Base-by-base conservation (phyloP, 2,329 filamentous ascomycete species). In the Emmonsia crescens region DNA sequence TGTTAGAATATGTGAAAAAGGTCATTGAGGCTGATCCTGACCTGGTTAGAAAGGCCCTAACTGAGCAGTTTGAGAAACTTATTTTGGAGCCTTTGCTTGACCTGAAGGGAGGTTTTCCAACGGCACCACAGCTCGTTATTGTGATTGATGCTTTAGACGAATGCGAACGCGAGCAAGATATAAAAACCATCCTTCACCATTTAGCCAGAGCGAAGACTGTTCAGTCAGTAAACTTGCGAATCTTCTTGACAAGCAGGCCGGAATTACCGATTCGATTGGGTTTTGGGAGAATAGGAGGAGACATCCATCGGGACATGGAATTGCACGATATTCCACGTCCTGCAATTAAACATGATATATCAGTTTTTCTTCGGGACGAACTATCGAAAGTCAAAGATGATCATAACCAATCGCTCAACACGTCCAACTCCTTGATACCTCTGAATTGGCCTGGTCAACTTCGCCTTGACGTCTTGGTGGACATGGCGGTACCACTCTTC, bases 71-170 rank as follows among this genome's bases (percentile, higher is more conserved):
- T 61, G 48, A 67, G 2, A 65, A 68, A 57, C 63, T 72, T 33
- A 56, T 71, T 31, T 58, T 67, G 27, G 55, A 65, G 24, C 68
- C 68, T 16, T 61, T 72, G 42, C 24, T 52, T 3, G 21, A 14
- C 10, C 56, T 63, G 29, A 59, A 44, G 33, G 51, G n/a, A 12
- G 59, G 19, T 51, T 29, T 49, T 3, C 2, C 14, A 4, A n/a
- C 21, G 21, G 51, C 33, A 58, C 33, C 31, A 24, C 27, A 21
- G 21, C 24, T 62, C 4, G 57, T 66, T 2, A 60, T 70, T 0
- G 67, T 73, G 29, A 66, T 70, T 5, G 69, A 71, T 61, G 66
- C 67, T 0, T 52, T 72, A 14, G 70, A 75, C 59, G 68, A 73
- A 61, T 70, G 65, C 55, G 66, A 70, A 29, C 27, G 52, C 12